Base-by-base conservation (phyloP, 1,284 basidiomycete species). In the Puccinia sorghi region DNA sequence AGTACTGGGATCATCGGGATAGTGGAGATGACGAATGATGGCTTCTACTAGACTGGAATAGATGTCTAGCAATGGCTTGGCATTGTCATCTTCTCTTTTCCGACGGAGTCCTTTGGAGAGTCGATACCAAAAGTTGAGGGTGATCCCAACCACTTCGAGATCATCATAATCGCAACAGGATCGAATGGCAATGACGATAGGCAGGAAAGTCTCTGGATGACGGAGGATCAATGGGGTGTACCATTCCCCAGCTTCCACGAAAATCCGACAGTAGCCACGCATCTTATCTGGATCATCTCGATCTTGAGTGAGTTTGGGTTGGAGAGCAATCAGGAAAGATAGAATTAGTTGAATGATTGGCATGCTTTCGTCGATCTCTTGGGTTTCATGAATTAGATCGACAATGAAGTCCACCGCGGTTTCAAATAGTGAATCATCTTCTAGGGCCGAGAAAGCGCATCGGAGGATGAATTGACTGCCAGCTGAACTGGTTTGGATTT, bases 41-140 rank as follows among this genome's bases (percentile, higher is more conserved):
- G 93, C 90, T 15, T 86, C 87, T 88, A 98, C 91, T 37, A 99
- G 89, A 2, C 89, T 87, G 82, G 89, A 89, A 87, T 93, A 99
- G 61, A 95, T 90, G 71, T 92, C 89, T 67, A 90, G 82, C 83
- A 97, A 92, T 0, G 90, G 86, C 81, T 87, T 89, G 39, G 82
- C 81, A 12, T 59, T 79, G 41, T 63, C 79, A 79, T 85, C 84
- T 64, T 52, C 72, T 64, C 70, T 32, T 37, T 79, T 63, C 85
- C 92, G 92, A 77, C 90, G 90, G 56, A 97, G 89, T 77, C 89
- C 90, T 82, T 92, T 90, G 9, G 93, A 91, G 54, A 96, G 90
- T 39, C 91, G 90, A 89, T 94, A 95, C 97, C 97, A 99, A 87
- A 99, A 99, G 61, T 92, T 90, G 88, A 99, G 97, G 9, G 97